Evolutionary conservation across 129 eudicot genomes (phyloP).

Genomic region (Ambrosia artemisiifolia): DNA sequence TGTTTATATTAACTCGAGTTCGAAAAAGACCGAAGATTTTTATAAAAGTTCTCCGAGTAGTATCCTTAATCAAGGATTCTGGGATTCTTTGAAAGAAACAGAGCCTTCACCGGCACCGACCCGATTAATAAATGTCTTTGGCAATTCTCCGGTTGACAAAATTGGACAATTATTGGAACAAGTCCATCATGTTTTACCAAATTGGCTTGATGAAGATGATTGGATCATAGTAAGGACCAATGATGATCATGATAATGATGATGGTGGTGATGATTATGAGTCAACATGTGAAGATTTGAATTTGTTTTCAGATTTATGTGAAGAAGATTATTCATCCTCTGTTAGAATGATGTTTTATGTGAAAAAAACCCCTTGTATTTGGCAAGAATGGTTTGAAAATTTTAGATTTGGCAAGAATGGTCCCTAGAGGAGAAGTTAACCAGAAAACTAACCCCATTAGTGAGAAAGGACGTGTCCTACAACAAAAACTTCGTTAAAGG

Average conservation of each 20-base stretch:
- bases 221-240: slow-evolving; percentile 64
- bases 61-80: slow-evolving; percentile 59
- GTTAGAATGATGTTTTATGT: neutral
- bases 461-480: no score
- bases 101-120: slow-evolving; percentile 12
- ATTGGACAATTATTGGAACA: slow-evolving; percentile 37
- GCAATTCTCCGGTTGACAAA: slow-evolving; percentile 41
- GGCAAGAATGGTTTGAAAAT: no score
- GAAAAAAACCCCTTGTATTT: no score
- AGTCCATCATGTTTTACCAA: slow-evolving; percentile 39
- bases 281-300: neutral
- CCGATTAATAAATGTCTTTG: neutral
- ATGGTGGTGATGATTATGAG: slow-evolving; percentile 11
- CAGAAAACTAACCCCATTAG: no score
- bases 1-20: slow-evolving; percentile 20
- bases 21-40: slow-evolving; percentile 18
- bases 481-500: no score
- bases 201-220: slow-evolving; percentile 54
- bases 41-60: slow-evolving; percentile 54
- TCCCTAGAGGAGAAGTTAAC: no score
- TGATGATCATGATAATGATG: slow-evolving; percentile 15
- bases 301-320: neutral
- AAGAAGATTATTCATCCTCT: slow-evolving; percentile 26
- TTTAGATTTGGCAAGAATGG: no score
- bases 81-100: slow-evolving; percentile 48